Conservation (phyloP, 2,329 filamentous ascomycete species). For the Chrysoporthe austroafricana region DNA sequence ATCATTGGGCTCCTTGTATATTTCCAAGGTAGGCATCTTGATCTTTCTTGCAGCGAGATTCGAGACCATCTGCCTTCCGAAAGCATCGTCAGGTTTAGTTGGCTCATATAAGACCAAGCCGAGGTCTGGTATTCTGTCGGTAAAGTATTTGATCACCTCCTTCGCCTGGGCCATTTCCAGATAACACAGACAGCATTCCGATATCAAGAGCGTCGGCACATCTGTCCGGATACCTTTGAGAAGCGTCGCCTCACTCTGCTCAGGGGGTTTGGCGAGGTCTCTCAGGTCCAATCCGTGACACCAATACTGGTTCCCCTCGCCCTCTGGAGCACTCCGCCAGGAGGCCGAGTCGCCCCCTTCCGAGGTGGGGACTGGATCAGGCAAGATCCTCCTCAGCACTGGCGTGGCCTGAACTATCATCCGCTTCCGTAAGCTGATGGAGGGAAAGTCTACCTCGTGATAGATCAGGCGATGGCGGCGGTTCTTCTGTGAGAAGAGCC, state of each 20-base stretch:
- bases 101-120: conserved; percentile 85
- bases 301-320: conserved; percentile 49
- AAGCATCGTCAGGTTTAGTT: conserved; percentile 79
- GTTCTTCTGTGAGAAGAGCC: conserved; percentile 60
- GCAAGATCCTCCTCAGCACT: conserved; percentile 44
- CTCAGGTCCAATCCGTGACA: conserved; percentile 75
- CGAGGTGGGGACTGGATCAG: conserved; percentile 33
- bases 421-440: conserved; percentile 72
- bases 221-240: conserved; percentile 44
- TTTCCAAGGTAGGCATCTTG: conserved; percentile 78
- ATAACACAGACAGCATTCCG: conserved; percentile 95
- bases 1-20: conserved; percentile 68
- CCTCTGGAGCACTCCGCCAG: conserved; percentile 48
- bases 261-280: conserved; percentile 46
- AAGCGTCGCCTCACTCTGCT: conserved; percentile 5
- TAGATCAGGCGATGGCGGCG: conserved; percentile 62
- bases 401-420: conserved; percentile 53
- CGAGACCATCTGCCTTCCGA: conserved; percentile 88
- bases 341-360: conserved; percentile 33
- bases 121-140: conserved; percentile 51
- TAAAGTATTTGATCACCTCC: conserved; percentile 68
- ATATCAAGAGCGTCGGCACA: conserved; percentile 82
- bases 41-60: conserved; percentile 86
- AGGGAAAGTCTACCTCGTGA: conserved; percentile 89
- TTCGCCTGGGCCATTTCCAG: conserved; percentile 68